Conservation (phyloP, 1,284 basidiomycete genomes). For the Coniferiporia sulphurascens region DNA sequence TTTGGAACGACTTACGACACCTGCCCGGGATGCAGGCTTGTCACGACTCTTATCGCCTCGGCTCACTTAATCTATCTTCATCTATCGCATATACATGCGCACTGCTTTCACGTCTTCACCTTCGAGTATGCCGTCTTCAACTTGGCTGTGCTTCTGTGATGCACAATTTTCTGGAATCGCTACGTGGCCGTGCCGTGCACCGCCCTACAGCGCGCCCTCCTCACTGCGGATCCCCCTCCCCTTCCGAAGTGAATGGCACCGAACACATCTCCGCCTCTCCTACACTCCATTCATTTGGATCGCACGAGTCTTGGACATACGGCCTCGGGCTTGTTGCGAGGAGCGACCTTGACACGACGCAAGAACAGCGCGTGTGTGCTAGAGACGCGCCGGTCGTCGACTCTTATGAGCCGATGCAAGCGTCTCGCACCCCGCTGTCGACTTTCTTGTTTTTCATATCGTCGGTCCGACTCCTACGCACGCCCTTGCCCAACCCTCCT, state of each 20-base stretch:
- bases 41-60: slow-evolving; percentile 10
- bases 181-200: slow-evolving; percentile 8
- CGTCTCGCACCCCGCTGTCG: slow-evolving; percentile 16
- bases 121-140: slow-evolving; percentile 2
- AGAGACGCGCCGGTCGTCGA: slow-evolving; percentile 16
- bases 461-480: slow-evolving; percentile 17
- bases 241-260: neutral
- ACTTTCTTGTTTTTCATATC: slow-evolving; percentile 21
- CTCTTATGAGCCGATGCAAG: slow-evolving; percentile 15
- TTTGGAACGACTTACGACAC: slow-evolving; percentile 16
- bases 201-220: neutral
- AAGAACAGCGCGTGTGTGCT: slow-evolving; percentile 17
- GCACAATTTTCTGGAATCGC: slow-evolving; percentile 12
- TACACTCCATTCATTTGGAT: slow-evolving; percentile 1
- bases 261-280: neutral
- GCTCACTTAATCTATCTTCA: slow-evolving; percentile 7
- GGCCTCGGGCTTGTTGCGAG: slow-evolving; percentile 18
- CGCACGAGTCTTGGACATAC: slow-evolving; percentile 16
- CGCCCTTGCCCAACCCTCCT: slow-evolving; percentile 13
- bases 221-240: neutral
- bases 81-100: slow-evolving; percentile 7
- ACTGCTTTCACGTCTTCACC: slow-evolving; percentile 9
- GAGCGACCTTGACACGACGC: slow-evolving; percentile 18
- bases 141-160: slow-evolving; percentile 14
- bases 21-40: slow-evolving; percentile 18